Base-by-base conservation (phyloP, 768 basidiomycete genomes). In the Obba rivulosa region DNA sequence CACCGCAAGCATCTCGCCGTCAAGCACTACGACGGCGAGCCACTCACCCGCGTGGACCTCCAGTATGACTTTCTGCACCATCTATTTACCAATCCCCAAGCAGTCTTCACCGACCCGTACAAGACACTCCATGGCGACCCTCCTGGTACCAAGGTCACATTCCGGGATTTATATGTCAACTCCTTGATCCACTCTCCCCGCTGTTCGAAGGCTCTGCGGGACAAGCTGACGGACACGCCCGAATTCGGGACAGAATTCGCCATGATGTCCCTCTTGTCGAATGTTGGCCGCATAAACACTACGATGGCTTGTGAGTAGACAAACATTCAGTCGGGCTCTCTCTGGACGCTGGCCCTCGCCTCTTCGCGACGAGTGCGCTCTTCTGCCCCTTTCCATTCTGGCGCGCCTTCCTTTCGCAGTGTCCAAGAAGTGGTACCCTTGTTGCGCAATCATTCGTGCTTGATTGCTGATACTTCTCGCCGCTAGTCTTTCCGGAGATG, bases 271-370 rank as follows among this genome's bases (percentile, higher is more conserved):
- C 68, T 89, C 4, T 68, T 88, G 22, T 81, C 85, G 18, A 90
- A 90, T 56, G 80, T 88, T n/a, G 86, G 86, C 23, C 70, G 87
- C 47, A 78, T 90, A 55, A 87, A 87, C 60, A 86, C 87, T 4
- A 90, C 87, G 4, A 81, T 88, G 77, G 87, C 87, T 51, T 91
- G 87, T 89, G 60, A 66, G 82, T 63, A 35, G 44, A 38, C 36
- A 36, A n/a, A 34, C 8, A 16, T n/a, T 13, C 45, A 37, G 21
- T 43, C 5, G n/a, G 23, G n/a, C 24, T 17, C 23, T 18, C 23
- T 24, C 28, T 21, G 17, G 20, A 13, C 43, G 7, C n/a, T 34
- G 43, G 25, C 43, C 10, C 41, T 43, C 41, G 21, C 25, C n/a
- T 11, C 13, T 28, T 23, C 41, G 13, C 41, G 17, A 21, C 9